These are phyloP conservation scores for Solanum corneliomulleri DNA, from an alignment of 257 asterid genomes.

Conservation along the genomic window DNA sequence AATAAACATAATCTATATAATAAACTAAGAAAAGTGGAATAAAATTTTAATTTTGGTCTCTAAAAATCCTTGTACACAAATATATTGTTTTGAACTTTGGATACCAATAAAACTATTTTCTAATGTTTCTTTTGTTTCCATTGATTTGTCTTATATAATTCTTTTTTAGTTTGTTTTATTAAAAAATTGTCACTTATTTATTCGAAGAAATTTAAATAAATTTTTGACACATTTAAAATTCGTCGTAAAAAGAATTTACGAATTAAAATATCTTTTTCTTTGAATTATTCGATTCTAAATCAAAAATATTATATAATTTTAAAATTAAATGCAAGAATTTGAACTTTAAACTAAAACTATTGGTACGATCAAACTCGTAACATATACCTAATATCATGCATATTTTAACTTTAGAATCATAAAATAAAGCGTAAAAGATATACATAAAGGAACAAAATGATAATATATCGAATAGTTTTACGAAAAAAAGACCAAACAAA, in stretches of 20 bases:
- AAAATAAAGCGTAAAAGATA: no score
- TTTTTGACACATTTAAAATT: no score
- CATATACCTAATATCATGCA: background rate
- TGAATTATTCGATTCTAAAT: no score
- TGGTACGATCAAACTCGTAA: background rate
- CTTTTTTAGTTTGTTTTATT: background rate
- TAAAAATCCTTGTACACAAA: background rate
- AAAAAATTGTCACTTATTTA: background rate
- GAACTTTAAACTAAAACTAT: background rate
- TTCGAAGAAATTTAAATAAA: background rate
- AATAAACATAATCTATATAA: background rate
- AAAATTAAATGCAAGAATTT: no score
- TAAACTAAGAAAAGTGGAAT: background rate
- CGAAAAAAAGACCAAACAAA: no score
- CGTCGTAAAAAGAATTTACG: no score
- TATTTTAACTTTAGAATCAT: no score
- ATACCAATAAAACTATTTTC: background rate
- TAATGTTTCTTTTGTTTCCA: background rate
- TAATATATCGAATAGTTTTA: no score
- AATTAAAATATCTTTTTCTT: no score
- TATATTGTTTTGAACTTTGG: background rate
- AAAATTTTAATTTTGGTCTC: background rate
- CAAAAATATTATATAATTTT: no score
- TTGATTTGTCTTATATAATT: background rate
- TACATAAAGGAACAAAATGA: no score